These are phyloP conservation scores for Malus hybrid DNA, from an alignment of 331 rosid species.

Conservation along the genomic window DNA sequence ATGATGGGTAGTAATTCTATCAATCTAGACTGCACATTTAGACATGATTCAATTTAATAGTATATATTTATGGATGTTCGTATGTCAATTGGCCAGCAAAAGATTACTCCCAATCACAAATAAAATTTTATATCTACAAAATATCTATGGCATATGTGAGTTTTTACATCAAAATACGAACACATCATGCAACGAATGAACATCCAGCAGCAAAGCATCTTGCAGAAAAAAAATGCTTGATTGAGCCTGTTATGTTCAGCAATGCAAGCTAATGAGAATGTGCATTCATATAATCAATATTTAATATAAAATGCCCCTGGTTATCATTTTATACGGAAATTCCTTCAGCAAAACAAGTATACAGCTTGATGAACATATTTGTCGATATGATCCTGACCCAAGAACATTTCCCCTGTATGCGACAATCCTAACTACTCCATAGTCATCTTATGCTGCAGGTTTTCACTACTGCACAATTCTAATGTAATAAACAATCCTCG, in stretches of 20 bases:
- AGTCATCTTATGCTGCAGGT: not conserved
- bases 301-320: too few relatives aligned
- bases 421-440: not conserved
- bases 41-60: too few relatives aligned
- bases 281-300: not conserved
- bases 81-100: too few relatives aligned
- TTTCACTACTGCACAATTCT: not conserved
- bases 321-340: too few relatives aligned
- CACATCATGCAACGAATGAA: not conserved
- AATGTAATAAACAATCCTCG: not conserved
- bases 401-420: not conserved
- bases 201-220: too few relatives aligned
- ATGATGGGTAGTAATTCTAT: too few relatives aligned
- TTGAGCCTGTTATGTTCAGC: not conserved
- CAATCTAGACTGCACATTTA: too few relatives aligned
- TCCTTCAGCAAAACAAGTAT: not conserved
- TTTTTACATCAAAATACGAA: not conserved
- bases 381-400: not conserved
- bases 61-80: too few relatives aligned
- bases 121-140: not conserved
- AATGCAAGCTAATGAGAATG: not conserved
- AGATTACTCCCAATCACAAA: too few relatives aligned
- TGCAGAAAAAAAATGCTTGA: not conserved
- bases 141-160: not conserved
- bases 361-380: not conserved